A percentile compares a stretch with the other conserved stretches of the same genome.
Evolutionary conservation across 192 early-diverging fungal genomes (phyloP).

Genomic region (Backusella parvicylindrica): DNA sequence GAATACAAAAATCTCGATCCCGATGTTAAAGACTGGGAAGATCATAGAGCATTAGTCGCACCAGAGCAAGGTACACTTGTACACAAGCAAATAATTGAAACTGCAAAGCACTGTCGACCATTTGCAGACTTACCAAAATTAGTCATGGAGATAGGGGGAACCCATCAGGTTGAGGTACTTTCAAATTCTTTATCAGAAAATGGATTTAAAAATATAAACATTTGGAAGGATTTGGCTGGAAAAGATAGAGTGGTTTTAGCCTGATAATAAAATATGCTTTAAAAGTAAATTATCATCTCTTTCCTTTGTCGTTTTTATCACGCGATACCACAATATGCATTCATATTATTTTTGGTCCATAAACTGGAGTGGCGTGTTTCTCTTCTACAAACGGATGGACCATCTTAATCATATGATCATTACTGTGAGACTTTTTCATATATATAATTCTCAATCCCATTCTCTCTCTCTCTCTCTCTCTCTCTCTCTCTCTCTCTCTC

Average conservation of each 20-base stretch:
- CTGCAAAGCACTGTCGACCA: background rate
- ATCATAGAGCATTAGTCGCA: conserved; percentile 68
- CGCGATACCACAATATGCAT: background rate
- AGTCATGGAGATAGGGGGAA: conserved; percentile 82
- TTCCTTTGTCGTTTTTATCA: background rate
- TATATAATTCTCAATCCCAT: background rate
- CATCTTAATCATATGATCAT: background rate
- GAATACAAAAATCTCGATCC: conserved; percentile 68
- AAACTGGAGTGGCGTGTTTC: background rate
- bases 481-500: background rate
- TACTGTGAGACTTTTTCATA: conserved; percentile 2
- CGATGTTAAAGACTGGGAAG: conserved; percentile 87
- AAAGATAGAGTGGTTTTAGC: conserved; percentile 64
- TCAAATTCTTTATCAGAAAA: conserved; percentile 40
- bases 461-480: background rate
- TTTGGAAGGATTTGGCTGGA: conserved; percentile 81
- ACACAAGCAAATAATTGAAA: conserved; percentile 51
- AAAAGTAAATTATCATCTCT: background rate
- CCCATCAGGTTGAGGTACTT: conserved; percentile 59
- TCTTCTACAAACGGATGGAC: conserved; percentile 3
- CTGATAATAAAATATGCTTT: conserved; percentile 20
- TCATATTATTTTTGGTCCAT: background rate
- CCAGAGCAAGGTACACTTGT: conserved; percentile 57
- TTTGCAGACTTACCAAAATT: conserved; percentile 50
- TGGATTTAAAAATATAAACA: conserved; percentile 53